Evolutionary conservation across 2,329 filamentous ascomycete species (phyloP), one percentile per base, ranked within the genome.

Genomic region (Epichloe elymi): DNA sequence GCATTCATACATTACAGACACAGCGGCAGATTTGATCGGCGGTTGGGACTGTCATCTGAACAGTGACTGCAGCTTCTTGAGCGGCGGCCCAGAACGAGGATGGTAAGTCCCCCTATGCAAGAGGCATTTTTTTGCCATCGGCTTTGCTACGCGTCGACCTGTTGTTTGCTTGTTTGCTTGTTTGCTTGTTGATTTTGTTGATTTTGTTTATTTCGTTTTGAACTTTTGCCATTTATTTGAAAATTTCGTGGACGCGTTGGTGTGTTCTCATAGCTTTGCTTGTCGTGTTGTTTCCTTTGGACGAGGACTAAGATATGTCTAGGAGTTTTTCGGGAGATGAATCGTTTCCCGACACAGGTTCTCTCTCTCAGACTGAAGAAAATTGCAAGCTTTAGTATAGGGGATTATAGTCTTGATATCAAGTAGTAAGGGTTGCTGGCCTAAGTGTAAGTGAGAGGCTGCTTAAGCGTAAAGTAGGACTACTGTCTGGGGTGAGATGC

Each of bases 41-140:
- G 85, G 84, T 30, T 98, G 91, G 91, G 75, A 80, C 40, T 90
- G 88, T 62, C 76, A 80, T 53, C 64, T 79, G 49, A 91, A 95
- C 69, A 88, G 88, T 15, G 88, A 95, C 65, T 95, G 89, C 61
- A 83, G 78, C 53, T 95, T 91, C 67, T 71, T 97, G 57, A 80
- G 74, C 50, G 76, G 78, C 50, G 91, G 91, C 7, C 84, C 86
- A 60, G 91, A 97, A 68, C 76, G 90, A 70, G 89, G 89, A 63
- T 97, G 91, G 89, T 93, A 61, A 65, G 77, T 73, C 2, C 17
- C 14, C 26, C 33, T 30, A 12, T 48, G 19, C 19, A 10, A 14
- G n/a, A 26, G 15, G n/a, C 38, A n/a, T 33, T 30, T 3, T 35
- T 46, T 30, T 40, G 41, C 42, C 19, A 37, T 35, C 30, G 20